Conservation (phyloP, 805 yeast species). For the Suhomyces vadensis region DNA sequence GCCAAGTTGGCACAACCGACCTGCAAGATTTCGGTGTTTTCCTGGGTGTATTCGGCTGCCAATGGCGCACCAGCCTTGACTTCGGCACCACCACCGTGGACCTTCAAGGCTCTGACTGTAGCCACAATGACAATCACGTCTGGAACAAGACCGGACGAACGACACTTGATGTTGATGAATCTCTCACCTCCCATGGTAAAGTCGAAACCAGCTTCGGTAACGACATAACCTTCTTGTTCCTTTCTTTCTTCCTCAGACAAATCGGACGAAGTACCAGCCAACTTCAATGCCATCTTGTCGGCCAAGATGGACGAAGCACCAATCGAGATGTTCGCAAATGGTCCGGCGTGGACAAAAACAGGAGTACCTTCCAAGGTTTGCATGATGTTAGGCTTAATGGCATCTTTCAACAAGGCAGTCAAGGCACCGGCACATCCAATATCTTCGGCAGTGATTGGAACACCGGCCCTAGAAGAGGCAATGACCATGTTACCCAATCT, state of each 20-base stretch:
- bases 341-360: conserved; percentile 96
- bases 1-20: conserved; percentile 74
- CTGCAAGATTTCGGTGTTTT: conserved; percentile 66
- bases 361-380: conserved; percentile 98
- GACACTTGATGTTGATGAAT: conserved; percentile 84
- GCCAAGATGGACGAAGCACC: conserved; percentile 96
- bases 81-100: conserved; percentile 88
- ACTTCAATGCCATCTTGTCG: conserved; percentile 87
- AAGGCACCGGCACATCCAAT: conserved; percentile 95
- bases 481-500: conserved; percentile 89
- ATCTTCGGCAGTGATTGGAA: conserved; percentile 90
- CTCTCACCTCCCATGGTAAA: conserved; percentile 99
- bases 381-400: conserved; percentile 95
- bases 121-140: conserved; percentile 81
- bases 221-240: conserved; percentile 76
- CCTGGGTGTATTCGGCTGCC: conserved; percentile 70
- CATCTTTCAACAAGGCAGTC: conserved; percentile 92
- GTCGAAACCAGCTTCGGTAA: conserved; percentile 98
- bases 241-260: conserved; percentile 42
- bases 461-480: conserved; percentile 72
- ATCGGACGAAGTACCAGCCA: conserved; percentile 66
- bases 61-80: conserved; percentile 82
- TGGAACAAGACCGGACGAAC: conserved; percentile 77
- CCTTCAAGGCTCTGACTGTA: conserved; percentile 79
- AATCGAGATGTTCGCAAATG: conserved; percentile 94